These are phyloP conservation scores for Hyaloscypha finlandica DNA, from an alignment of 495 filamentous ascomycete genomes.

Conservation along the genomic window DNA sequence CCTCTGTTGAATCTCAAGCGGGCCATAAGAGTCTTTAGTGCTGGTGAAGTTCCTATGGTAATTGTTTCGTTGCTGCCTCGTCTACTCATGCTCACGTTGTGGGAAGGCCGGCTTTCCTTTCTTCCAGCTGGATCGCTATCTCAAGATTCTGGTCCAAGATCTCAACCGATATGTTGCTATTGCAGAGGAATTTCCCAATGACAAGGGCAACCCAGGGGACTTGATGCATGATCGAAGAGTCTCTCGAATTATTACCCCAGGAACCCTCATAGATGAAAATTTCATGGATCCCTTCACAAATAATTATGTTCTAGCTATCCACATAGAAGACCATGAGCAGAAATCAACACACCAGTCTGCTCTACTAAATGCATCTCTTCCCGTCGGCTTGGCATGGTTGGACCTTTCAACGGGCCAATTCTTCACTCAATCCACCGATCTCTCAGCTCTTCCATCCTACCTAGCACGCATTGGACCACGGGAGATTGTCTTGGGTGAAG, in stretches of 20 bases:
- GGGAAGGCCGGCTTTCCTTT: slow-evolving; percentile 84
- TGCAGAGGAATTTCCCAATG: slow-evolving; percentile 84
- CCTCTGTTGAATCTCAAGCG: slow-evolving; percentile 88
- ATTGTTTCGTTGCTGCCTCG: slow-evolving; percentile 22
- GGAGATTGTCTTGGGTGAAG: slow-evolving; percentile 77
- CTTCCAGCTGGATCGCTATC: slow-evolving; percentile 85
- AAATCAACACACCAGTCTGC: not conserved
- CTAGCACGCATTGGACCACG: slow-evolving; percentile 80
- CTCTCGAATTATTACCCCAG: slow-evolving; percentile 85
- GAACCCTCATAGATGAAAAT: slow-evolving; percentile 94
- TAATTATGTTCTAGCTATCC: slow-evolving; percentile 84
- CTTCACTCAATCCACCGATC: slow-evolving; percentile 77
- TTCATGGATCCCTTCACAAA: slow-evolving; percentile 92
- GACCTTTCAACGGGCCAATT: slow-evolving; percentile 95
- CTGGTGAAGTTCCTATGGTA: slow-evolving; percentile 80
- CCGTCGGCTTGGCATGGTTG: slow-evolving; percentile 84
- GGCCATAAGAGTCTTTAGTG: slow-evolving; percentile 72
- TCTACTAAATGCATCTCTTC: slow-evolving; percentile 10
- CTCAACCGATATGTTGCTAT: slow-evolving; percentile 88
- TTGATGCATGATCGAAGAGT: slow-evolving; percentile 82
- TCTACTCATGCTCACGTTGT: not conserved
- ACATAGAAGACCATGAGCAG: slow-evolving; percentile 35
- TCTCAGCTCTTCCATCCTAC: slow-evolving; percentile 71
- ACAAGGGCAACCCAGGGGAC: slow-evolving; percentile 70
- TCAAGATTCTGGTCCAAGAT: slow-evolving; percentile 92